These are phyloP conservation scores for Sporothrix mexicana DNA, from an alignment of 2,329 filamentous ascomycete genomes.

Conservation along the genomic window DNA sequence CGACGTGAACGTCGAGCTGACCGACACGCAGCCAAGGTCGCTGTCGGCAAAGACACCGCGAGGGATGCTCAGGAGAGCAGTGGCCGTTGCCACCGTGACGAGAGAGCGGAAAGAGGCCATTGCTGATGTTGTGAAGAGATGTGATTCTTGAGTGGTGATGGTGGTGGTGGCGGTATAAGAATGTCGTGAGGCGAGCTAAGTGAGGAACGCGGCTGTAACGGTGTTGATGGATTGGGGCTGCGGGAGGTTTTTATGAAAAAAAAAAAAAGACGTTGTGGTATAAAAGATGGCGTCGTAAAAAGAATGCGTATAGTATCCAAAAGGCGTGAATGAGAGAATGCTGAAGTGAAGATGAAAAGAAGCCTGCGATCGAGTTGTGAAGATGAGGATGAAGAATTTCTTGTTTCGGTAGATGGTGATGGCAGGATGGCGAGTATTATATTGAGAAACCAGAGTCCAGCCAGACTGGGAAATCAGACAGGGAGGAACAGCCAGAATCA, in stretches of 20 bases:
- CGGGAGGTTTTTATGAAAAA: background rate
- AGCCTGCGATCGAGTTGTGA: background rate
- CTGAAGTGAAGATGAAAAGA: background rate
- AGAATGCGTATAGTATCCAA: conserved; percentile 13
- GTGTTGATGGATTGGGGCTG: background rate
- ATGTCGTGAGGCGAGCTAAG: conserved; percentile 11
- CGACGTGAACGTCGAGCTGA: conserved; percentile 37
- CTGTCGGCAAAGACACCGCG: conserved; percentile 30
- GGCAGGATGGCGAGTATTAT: conserved; percentile 28
- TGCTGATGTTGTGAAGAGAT: background rate
- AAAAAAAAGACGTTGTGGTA: conserved; percentile 17
- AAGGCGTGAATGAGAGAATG: background rate
- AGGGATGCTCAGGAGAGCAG: conserved; percentile 29
- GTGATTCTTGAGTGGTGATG: background rate
- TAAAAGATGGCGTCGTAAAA: conserved; percentile 1
- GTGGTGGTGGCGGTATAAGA: background rate
- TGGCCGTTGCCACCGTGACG: conserved; percentile 28
- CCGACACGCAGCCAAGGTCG: conserved; percentile 36
- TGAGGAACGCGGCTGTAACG: conserved; percentile 19
- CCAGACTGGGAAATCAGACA: conserved; percentile 15
- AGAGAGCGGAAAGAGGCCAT: conserved; percentile 33
- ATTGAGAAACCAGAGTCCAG: conserved; percentile 7
- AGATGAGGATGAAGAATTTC: conserved; percentile 6
- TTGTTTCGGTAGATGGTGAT: conserved; percentile 18
- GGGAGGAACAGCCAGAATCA: background rate